phyloP scores from a whole-genome alignment of 2,329 filamentous ascomycete species.

The Ascochyta lentis region DNA sequence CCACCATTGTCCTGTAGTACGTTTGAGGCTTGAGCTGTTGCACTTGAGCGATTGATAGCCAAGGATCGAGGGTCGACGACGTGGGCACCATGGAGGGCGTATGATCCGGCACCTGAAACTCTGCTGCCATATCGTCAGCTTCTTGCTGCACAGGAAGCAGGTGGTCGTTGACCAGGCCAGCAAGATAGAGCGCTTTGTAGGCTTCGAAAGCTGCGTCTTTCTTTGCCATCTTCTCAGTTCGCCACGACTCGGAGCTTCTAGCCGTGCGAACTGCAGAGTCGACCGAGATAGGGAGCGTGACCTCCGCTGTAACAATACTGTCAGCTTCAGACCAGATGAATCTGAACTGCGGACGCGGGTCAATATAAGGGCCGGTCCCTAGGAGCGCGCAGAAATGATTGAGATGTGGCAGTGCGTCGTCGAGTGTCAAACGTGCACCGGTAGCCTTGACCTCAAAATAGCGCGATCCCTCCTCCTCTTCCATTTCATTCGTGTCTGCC shows the following conservation, averaged over 20 bases:
- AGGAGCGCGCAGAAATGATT: constrained; percentile 79
- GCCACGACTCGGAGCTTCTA: constrained; percentile 65
- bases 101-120: constrained; percentile 35
- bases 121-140: constrained; percentile 20
- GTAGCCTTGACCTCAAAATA: constrained; percentile 33
- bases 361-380: constrained; percentile 64
- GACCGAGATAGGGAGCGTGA: constrained; percentile 74
- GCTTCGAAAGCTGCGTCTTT: constrained; percentile 86
- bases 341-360: constrained; percentile 72
- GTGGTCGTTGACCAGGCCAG: constrained; percentile 77
- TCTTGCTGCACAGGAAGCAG: constrained; percentile 67
- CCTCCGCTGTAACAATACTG: constrained; percentile 60
- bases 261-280: constrained; percentile 65
- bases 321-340: constrained; percentile 51
- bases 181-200: constrained; percentile 72
- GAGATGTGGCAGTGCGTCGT: constrained; percentile 77
- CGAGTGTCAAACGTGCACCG: constrained; percentile 71
- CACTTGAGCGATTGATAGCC: constrained; percentile 27
- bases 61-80: constrained; percentile 39
- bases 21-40: constrained; percentile 18
- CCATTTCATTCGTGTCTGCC: constrained; percentile 52
- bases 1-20: constrained; percentile 32
- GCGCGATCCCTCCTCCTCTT: constrained; percentile 56
- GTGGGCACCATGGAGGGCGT: constrained; percentile 37
- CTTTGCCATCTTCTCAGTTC: constrained; percentile 72